Conservation (phyloP, 2,329 filamentous ascomycete genomes). For the Alternaria postmessia region DNA sequence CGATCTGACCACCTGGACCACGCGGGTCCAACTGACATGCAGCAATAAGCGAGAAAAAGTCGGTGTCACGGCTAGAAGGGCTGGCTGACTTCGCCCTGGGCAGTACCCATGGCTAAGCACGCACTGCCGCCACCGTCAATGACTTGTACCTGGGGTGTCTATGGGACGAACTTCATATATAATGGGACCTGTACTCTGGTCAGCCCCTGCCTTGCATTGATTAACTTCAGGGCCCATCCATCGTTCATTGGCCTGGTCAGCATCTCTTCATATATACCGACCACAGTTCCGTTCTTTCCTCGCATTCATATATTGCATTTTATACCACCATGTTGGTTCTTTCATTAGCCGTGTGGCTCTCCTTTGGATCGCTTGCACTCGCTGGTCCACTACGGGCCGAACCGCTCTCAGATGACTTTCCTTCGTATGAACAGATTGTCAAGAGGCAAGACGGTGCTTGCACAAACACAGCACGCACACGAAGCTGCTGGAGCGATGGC, state of each 20-base stretch:
- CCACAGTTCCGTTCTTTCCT: slow-evolving; percentile 10
- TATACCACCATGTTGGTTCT: slow-evolving; percentile 36
- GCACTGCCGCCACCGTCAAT: slow-evolving; percentile 6
- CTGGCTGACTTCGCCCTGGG: slow-evolving; percentile 5
- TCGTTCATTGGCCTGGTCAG: slow-evolving; percentile 21
- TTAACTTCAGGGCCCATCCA: slow-evolving; percentile 10
- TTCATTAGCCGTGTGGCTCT: slow-evolving; percentile 35
- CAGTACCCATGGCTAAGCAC: not conserved
- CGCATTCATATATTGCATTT: slow-evolving; percentile 14
- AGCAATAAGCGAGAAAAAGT: slow-evolving; percentile 9
- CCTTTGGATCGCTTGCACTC: slow-evolving; percentile 35
- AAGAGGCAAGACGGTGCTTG: slow-evolving; percentile 49
- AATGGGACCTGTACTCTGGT: slow-evolving; percentile 11
- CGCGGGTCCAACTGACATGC: not conserved
- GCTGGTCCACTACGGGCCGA: slow-evolving; percentile 36
- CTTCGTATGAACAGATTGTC: slow-evolving; percentile 27
- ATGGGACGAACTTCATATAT: slow-evolving; percentile 25
- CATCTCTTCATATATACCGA: slow-evolving; percentile 17
- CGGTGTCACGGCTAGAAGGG: slow-evolving; percentile 6
- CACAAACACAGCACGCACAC: slow-evolving; percentile 51
- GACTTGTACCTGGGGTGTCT: slow-evolving; percentile 3
- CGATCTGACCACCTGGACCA: slow-evolving; percentile 6
- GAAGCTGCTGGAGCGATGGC: slow-evolving; percentile 55
- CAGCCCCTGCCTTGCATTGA: slow-evolving; percentile 14
- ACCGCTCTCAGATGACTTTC: slow-evolving; percentile 13